Evolutionary conservation across 2,329 filamentous ascomycete genomes (phyloP).

Genomic region (Acarospora socialis): DNA sequence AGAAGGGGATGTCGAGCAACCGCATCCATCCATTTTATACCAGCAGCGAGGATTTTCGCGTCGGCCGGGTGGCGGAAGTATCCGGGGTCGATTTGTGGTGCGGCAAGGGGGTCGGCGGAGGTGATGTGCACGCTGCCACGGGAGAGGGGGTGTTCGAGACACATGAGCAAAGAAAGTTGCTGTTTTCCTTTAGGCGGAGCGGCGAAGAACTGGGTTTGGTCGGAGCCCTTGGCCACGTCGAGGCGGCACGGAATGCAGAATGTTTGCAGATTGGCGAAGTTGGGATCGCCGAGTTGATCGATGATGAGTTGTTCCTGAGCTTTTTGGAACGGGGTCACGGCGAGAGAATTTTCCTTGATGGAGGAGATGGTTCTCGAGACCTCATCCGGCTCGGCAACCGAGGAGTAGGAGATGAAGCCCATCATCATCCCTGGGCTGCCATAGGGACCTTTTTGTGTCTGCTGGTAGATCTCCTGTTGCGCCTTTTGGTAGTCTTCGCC

Average conservation of each 20-base stretch:
- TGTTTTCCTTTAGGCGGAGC: constrained; percentile 14
- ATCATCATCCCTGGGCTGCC: constrained; percentile 21
- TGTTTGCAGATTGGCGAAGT: too few species aligned
- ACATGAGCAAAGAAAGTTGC: constrained; percentile 17
- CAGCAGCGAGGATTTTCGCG: constrained; percentile 23
- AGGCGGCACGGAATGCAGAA: too few species aligned
- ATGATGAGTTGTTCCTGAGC: constrained; percentile 23
- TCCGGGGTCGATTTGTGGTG: constrained; percentile 29
- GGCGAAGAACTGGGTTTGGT: constrained; percentile 20
- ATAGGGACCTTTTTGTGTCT: constrained; percentile 20
- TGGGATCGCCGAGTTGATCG: too few species aligned
- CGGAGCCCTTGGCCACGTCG: too few species aligned
- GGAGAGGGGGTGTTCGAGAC: constrained; percentile 27
- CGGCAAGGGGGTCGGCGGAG: constrained; percentile 22
- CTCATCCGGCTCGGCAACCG: constrained; percentile 20
- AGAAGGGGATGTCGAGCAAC: constrained; percentile 4
- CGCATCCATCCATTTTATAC: constrained; percentile 1
- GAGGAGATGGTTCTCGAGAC: constrained; percentile 20
- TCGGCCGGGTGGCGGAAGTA: constrained; percentile 33
- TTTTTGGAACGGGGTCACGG: constrained; percentile 21
- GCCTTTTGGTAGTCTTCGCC: constrained; percentile 22
- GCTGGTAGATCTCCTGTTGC: constrained; percentile 18
- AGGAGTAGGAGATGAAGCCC: constrained; percentile 25
- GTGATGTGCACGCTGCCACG: constrained; percentile 26
- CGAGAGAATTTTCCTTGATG: constrained; percentile 20